A percentile compares a stretch with the other conserved stretches of the same genome.
Evolutionary conservation across 2,329 filamentous ascomycete species (phyloP).

Genomic region (Cordyceps cicadae): DNA sequence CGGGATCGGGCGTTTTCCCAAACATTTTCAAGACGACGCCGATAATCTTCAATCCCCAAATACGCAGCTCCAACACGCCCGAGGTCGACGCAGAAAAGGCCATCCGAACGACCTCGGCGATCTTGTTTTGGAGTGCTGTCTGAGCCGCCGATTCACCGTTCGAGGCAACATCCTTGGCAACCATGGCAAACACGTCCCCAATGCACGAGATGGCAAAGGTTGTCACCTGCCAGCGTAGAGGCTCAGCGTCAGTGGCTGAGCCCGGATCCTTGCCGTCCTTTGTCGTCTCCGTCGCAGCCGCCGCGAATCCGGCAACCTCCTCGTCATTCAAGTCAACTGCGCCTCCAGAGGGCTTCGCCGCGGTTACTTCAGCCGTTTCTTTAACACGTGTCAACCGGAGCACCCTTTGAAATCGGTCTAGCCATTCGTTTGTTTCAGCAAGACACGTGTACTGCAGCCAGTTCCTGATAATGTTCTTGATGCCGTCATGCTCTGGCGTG

Average conservation of each 20-base stretch:
- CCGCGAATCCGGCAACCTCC: slow-evolving; percentile 90
- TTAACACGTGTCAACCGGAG: slow-evolving; percentile 78
- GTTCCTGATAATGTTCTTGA: slow-evolving; percentile 81
- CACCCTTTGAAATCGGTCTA: slow-evolving; percentile 79
- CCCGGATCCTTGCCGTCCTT: slow-evolving; percentile 42
- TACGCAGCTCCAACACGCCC: slow-evolving; percentile 77
- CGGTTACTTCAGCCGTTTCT: slow-evolving; percentile 42
- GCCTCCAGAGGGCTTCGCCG: slow-evolving; percentile 39
- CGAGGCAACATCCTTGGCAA: slow-evolving; percentile 69
- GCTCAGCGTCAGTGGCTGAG: slow-evolving; percentile 62
- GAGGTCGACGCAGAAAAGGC: slow-evolving; percentile 96
- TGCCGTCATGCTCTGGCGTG: slow-evolving; percentile 64
- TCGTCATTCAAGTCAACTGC: slow-evolving; percentile 85
- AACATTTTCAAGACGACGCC: slow-evolving; percentile 93
- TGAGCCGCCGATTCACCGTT: slow-evolving; percentile 75
- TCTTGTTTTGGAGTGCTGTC: slow-evolving; percentile 66
- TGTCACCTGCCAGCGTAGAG: slow-evolving; percentile 89
- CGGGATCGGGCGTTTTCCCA: slow-evolving; percentile 87
- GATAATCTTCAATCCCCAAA: slow-evolving; percentile 89
- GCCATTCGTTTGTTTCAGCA: slow-evolving; percentile 72
- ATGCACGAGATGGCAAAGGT: slow-evolving; percentile 90
- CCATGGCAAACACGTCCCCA: slow-evolving; percentile 69
- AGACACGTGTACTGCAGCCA: slow-evolving; percentile 90
- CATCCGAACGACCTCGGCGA: slow-evolving; percentile 91
- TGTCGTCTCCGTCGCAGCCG: slow-evolving; percentile 54